phyloP scores from a whole-genome alignment of 2,329 filamentous ascomycete species.

The Venturia asperata region DNA sequence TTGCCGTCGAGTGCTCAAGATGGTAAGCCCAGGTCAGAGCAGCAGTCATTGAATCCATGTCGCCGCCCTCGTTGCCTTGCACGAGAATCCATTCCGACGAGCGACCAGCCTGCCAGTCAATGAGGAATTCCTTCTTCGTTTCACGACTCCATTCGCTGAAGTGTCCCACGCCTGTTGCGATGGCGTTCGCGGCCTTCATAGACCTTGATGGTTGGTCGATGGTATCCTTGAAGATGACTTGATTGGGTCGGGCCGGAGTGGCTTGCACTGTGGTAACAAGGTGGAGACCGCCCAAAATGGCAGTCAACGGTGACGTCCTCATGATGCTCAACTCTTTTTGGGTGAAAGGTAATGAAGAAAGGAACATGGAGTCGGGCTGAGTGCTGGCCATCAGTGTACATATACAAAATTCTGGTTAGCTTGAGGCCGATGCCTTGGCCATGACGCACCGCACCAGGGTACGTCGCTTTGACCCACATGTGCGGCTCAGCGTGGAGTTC shows the following conservation, averaged over 20 bases:
- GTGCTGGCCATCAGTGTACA: neutral
- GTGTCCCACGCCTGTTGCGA: constrained; percentile 37
- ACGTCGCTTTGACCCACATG: too few species aligned
- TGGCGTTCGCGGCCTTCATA: neutral
- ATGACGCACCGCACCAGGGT: too few species aligned
- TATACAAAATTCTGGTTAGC: neutral
- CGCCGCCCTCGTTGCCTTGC: constrained; percentile 41
- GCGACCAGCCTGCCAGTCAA: constrained; percentile 41
- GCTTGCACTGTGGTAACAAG: neutral
- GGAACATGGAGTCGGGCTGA: neutral
- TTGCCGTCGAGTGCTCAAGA: constrained; percentile 38
- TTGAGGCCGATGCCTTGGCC: neutral
- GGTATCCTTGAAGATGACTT: neutral
- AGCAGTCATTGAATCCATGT: constrained; percentile 39
- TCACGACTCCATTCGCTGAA: constrained; percentile 44
- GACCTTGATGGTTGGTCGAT: neutral
- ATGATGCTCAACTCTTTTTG: neutral
- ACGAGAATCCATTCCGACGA: constrained; percentile 41
- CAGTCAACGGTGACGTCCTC: neutral
- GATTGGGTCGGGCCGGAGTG: neutral
- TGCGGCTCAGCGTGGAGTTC: too few species aligned
- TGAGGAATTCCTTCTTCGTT: constrained; percentile 40
- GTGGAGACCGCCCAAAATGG: neutral
- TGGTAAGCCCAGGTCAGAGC: constrained; percentile 45
- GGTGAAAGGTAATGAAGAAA: neutral